Conservation (phyloP, 805 yeast species). For the Starmerella apicola region DNA sequence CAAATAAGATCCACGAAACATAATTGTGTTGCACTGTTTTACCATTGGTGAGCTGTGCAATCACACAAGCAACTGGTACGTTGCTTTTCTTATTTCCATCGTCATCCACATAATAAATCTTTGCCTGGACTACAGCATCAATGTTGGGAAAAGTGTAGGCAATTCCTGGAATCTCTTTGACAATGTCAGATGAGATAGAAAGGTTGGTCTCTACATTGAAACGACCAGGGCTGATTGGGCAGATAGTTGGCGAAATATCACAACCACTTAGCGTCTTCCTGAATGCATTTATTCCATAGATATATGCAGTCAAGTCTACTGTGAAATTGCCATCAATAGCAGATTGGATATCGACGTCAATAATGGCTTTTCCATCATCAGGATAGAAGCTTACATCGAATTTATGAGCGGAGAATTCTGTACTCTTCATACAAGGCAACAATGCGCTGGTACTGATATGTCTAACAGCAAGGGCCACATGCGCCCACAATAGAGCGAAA, state of each 20-base stretch:
- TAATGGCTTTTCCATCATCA: slow-evolving; percentile 44
- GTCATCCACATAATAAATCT: slow-evolving; percentile 43
- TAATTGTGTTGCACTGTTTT: slow-evolving; percentile 87
- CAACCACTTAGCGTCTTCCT: slow-evolving; percentile 52
- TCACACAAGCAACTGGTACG: slow-evolving; percentile 74
- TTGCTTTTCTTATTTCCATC: slow-evolving; percentile 17
- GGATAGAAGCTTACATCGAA: slow-evolving; percentile 71
- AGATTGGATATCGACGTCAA: slow-evolving; percentile 67
- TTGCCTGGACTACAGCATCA: slow-evolving; percentile 79
- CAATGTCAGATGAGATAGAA: slow-evolving; percentile 31
- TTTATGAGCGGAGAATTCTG: slow-evolving; percentile 71
- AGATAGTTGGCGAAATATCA: slow-evolving; percentile 42
- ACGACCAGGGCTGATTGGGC: slow-evolving; percentile 84
- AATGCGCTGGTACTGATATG: slow-evolving; percentile 46
- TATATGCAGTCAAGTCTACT: slow-evolving; percentile 54
- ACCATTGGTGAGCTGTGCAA: slow-evolving; percentile 73
- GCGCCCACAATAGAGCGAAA: too few relatives aligned
- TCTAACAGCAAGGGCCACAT: too few relatives aligned
- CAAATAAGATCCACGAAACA: slow-evolving; percentile 94
- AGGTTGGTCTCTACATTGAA: slow-evolving; percentile 51
- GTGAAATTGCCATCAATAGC: slow-evolving; percentile 60
- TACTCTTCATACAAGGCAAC: slow-evolving; percentile 82
- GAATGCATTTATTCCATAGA: slow-evolving; percentile 66
- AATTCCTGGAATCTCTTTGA: slow-evolving; percentile 53
- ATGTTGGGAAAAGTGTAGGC: slow-evolving; percentile 89